These are phyloP conservation scores for Pleurotus djamor DNA, from an alignment of 768 basidiomycete species.

Conservation along the genomic window DNA sequence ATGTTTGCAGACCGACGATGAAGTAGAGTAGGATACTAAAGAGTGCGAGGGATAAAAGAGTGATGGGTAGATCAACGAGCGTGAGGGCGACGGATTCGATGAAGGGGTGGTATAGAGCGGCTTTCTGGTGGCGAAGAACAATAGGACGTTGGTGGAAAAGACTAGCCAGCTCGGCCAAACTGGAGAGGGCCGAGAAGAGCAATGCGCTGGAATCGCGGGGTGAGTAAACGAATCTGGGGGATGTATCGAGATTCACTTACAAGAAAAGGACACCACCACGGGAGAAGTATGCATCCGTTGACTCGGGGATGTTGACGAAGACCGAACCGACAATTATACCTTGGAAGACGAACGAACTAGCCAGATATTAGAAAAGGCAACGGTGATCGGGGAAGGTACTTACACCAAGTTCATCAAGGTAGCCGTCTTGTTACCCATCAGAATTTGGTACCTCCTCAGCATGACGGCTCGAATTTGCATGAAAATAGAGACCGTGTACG, in stretches of 20 bases:
- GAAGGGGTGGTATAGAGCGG: constrained; percentile 50
- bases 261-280: constrained; percentile 80
- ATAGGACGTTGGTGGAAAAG: constrained; percentile 46
- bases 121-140: constrained; percentile 37
- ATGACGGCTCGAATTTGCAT: constrained; percentile 47
- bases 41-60: constrained; percentile 25
- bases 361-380: not conserved
- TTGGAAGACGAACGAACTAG: constrained; percentile 52
- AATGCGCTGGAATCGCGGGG: constrained; percentile 36
- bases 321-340: constrained; percentile 58
- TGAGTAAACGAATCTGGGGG: not conserved
- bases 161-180: constrained; percentile 63
- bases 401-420: constrained; percentile 32
- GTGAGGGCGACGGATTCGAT: constrained; percentile 43
- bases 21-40: constrained; percentile 46
- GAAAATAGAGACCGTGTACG: constrained; percentile 41
- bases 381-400: constrained; percentile 5
- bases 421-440: constrained; percentile 35
- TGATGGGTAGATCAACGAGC: constrained; percentile 44
- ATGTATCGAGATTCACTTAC: constrained; percentile 27
- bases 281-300: constrained; percentile 67
- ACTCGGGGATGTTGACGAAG: constrained; percentile 54
- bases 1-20: constrained; percentile 43
- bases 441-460: constrained; percentile 40
- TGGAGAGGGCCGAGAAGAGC: constrained; percentile 8